Evolutionary conservation across 371 early-diverging fungal genomes (phyloP).

Genomic region (Mortierella sp.): DNA sequence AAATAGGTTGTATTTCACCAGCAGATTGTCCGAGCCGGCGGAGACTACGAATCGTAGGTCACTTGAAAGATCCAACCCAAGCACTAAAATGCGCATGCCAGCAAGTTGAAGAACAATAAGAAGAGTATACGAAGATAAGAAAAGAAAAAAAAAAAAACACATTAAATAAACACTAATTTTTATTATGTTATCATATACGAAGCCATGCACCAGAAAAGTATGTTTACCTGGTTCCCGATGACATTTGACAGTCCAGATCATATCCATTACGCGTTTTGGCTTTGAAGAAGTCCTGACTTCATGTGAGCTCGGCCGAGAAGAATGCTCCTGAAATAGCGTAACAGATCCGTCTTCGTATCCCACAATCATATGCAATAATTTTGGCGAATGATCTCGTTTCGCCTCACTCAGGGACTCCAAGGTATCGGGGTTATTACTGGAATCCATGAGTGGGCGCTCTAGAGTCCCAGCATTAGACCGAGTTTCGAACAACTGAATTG

Average conservation of each 20-base stretch:
- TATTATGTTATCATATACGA: no score
- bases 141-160: no score
- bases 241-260: conserved; percentile 37
- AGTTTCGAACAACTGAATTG: conserved; percentile 28
- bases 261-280: conserved; percentile 30
- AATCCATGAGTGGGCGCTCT: neutral
- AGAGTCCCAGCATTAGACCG: neutral
- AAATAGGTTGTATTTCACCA: conserved; percentile 26
- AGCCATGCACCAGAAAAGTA: no score
- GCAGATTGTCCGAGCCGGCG: conserved; percentile 35
- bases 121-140: neutral
- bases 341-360: conserved; percentile 48
- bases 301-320: neutral
- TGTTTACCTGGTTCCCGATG: conserved; percentile 44
- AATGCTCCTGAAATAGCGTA: conserved; percentile 19
- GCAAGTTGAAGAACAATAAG: no score
- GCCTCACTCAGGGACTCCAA: neutral
- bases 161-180: no score
- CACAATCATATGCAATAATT: conserved; percentile 24
- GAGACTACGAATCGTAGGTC: conserved; percentile 27
- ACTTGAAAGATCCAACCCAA: conserved; percentile 28
- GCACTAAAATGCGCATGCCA: conserved; percentile 22
- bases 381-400: neutral
- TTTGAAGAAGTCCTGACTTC: neutral
- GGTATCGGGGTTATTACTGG: no score